Base-by-base conservation (phyloP, 2,329 filamentous ascomycete species). In the Chaetomium sp. region DNA sequence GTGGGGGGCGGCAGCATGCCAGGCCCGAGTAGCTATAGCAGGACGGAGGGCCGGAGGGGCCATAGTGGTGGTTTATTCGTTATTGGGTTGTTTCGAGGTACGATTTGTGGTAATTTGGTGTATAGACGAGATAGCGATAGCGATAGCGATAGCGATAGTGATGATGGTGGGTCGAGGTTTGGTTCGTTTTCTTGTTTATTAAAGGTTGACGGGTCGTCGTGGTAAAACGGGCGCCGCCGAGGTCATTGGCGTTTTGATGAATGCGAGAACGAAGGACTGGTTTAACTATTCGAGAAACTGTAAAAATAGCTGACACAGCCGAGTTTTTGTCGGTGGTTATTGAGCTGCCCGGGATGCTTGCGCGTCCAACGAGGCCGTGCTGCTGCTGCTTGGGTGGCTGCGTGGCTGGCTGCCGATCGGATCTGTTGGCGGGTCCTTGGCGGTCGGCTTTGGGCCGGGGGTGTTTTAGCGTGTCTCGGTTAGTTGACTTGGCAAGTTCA, bases 1-100 rank as follows among this genome's bases (percentile, higher is more conserved):
- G 68, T 61, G 54, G 5, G 58, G 74, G 62, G 56, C 71, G 70
- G 64, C 51, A 12, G 47, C 55, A 31, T 47, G 64, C 58, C 51
- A 50, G 59, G 25, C 23, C 9, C 29, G 29, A 38, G 38, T 6
- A 4, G 25, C n/a, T 16, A 42, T 42, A 4, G 53, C 13, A 12
- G 29, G 53, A 8, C n/a, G 33, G 25, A 59, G 21, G 27, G 60
- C 47, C 19, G 65, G 45, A 42, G 57, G 68, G 5, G 67, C 53
- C 67, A 67, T 67, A 1, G 12, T 23, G 50, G 1, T 12, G 33
- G 58, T 60, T 12, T 2, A 29, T 53, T 42, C 3, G 31, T 13
- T 49, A 2, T 13, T 12, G 25, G 35, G 3, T 23, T 8, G 29
- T 16, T 23, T 49, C 6, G 23, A 25, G 50, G 23, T 56, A 35